Percentiles rank a stretch among this genome's conserved stretches.
Evolutionary conservation across 768 basidiomycete genomes (phyloP).

Genomic region (Cubamyces lactineus): DNA sequence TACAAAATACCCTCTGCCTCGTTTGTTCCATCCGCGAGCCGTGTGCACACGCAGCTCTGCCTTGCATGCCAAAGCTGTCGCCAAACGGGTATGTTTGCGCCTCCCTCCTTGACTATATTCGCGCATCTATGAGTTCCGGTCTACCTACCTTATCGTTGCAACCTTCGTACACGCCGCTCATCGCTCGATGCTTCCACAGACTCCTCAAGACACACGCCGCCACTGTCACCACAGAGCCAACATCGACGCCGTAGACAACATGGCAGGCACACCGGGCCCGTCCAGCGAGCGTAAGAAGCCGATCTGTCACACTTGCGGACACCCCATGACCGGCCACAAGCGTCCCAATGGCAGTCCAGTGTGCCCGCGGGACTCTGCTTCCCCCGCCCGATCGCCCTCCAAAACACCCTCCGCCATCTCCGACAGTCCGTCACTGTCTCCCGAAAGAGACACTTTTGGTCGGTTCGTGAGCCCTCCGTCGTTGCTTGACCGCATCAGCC

Average conservation of each 20-base stretch:
- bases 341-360: slow-evolving; percentile 36
- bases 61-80: slow-evolving; percentile 2
- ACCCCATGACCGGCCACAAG: slow-evolving; percentile 45
- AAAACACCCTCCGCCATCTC: background rate
- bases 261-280: slow-evolving; percentile 5
- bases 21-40: slow-evolving; percentile 16
- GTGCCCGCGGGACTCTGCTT: slow-evolving; percentile 32
- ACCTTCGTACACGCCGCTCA: slow-evolving; percentile 1
- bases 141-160: background rate
- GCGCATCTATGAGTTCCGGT: background rate
- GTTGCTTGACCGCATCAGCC: too few relatives aligned
- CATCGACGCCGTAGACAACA: slow-evolving; percentile 8
- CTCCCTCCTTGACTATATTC: background rate
- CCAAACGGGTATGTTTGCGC: slow-evolving; percentile 21
- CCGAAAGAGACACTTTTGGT: background rate
- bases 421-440: background rate
- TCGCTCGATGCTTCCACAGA: slow-evolving; percentile 6
- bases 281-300: slow-evolving; percentile 35
- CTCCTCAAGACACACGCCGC: background rate
- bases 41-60: slow-evolving; percentile 10
- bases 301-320: slow-evolving; percentile 38
- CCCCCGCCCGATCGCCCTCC: slow-evolving; percentile 9
- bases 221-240: background rate
- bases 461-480: too few relatives aligned
- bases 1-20: slow-evolving; percentile 12